A percentile compares a stretch with the other conserved stretches of the same genome.
phyloP scores from a whole-genome alignment of 495 filamentous ascomycete genomes.

The Penicillium silybi region DNA sequence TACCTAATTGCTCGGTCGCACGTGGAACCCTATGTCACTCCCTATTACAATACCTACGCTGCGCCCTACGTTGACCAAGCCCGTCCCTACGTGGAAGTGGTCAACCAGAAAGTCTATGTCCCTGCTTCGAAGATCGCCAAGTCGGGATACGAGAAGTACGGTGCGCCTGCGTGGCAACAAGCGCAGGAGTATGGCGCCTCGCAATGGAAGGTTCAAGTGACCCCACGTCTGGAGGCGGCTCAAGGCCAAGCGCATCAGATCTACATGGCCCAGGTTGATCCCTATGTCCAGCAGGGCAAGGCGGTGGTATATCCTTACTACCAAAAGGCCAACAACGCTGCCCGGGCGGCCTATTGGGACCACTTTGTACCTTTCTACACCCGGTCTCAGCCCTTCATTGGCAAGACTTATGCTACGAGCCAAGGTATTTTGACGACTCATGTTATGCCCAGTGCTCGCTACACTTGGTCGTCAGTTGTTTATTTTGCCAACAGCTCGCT shows the following conservation, averaged over 20 bases:
- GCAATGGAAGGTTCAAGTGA: constrained; percentile 74
- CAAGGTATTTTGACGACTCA: constrained; percentile 66
- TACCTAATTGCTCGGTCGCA: constrained; percentile 69
- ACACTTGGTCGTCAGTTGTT: constrained; percentile 61
- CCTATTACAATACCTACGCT: constrained; percentile 83
- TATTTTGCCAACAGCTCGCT: constrained; percentile 68
- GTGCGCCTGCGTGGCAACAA: constrained; percentile 68
- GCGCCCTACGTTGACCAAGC: constrained; percentile 76
- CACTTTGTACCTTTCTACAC: constrained; percentile 72
- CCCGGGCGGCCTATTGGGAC: constrained; percentile 63
- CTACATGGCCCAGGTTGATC: constrained; percentile 66
- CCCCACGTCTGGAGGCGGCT: constrained; percentile 65
- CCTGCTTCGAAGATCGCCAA: constrained; percentile 63
- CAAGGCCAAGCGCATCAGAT: constrained; percentile 55
- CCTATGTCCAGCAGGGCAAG: constrained; percentile 63
- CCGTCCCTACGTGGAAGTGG: constrained; percentile 65
- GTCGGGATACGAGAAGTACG: constrained; percentile 62
- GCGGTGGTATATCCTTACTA: constrained; percentile 66
- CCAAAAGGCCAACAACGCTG: constrained; percentile 54
- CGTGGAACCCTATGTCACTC: constrained; percentile 69
- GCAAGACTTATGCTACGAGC: constrained; percentile 62
- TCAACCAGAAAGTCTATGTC: constrained; percentile 63
- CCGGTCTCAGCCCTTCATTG: constrained; percentile 65
- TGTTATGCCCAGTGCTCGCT: constrained; percentile 66
- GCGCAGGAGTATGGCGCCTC: constrained; percentile 58